These are phyloP conservation scores for Escallonia herrerae DNA, from an alignment of 129 eudicot genomes.

Conservation along the genomic window DNA sequence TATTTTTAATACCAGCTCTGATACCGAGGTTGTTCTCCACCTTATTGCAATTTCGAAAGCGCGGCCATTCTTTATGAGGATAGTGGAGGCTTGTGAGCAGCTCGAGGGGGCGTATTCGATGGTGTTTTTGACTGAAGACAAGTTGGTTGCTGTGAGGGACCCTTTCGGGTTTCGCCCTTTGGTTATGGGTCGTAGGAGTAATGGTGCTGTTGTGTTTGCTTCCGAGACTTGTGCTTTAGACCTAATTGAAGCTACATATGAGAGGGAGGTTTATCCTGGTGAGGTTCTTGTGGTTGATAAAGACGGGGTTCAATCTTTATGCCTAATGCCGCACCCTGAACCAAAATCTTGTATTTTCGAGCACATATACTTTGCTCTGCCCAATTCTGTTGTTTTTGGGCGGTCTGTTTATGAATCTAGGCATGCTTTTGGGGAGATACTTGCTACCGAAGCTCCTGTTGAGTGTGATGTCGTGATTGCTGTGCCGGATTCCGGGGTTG, in stretches of 20 bases:
- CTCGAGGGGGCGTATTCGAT: conserved; percentile 61
- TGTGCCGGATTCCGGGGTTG: conserved; percentile 86
- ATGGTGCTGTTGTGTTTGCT: conserved; percentile 65
- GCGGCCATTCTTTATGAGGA: conserved; percentile 42
- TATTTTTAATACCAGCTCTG: conserved; percentile 54
- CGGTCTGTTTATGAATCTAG: conserved; percentile 60
- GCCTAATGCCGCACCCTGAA: conserved; percentile 48
- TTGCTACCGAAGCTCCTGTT: conserved; percentile 61
- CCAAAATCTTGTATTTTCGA: conserved; percentile 69
- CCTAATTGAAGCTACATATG: conserved; percentile 55
- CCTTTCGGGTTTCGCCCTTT: conserved; percentile 67
- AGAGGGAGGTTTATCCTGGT: conserved; percentile 65
- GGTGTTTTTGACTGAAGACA: conserved; percentile 64
- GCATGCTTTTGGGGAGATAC: conserved; percentile 45
- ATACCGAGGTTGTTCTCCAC: conserved; percentile 58
- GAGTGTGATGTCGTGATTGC: conserved; percentile 78
- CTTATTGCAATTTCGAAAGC: conserved; percentile 50
- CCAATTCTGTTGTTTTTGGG: conserved; percentile 66
- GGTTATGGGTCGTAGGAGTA: conserved; percentile 67
- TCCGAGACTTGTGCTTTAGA: conserved; percentile 72
- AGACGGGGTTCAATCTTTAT: conserved; percentile 49
- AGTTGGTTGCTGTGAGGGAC: conserved; percentile 59
- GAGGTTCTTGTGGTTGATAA: conserved; percentile 60
- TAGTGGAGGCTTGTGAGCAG: conserved; percentile 61
- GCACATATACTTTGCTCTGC: conserved; percentile 62